phyloP scores from a whole-genome alignment of 768 basidiomycete species.

The Phylloporus sp. region DNA sequence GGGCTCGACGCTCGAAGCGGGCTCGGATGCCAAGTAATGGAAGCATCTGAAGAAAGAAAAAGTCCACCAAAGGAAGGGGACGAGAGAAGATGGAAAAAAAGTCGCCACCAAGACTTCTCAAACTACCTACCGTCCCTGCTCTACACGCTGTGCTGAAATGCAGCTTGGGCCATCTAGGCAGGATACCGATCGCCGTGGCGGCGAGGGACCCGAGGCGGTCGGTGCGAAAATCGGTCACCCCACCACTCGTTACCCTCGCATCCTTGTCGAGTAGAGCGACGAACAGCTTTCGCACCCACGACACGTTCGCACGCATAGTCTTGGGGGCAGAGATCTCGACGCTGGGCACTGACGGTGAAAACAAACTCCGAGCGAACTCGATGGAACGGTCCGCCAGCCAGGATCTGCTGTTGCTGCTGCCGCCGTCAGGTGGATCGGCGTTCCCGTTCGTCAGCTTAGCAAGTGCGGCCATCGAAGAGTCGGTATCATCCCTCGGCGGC shows the following conservation, averaged over 20 bases:
- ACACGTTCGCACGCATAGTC: not conserved
- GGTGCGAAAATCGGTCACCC: not conserved
- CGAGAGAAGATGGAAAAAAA: not conserved
- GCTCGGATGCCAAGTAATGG: not conserved
- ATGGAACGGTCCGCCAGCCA: too few species aligned
- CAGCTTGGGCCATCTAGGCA: not conserved
- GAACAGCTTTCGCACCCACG: conserved; percentile 1
- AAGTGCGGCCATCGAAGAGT: not conserved
- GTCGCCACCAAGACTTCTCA: not conserved
- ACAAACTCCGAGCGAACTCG: not conserved
- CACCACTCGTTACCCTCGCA: not conserved
- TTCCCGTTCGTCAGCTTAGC: not conserved
- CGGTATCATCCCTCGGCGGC: not conserved
- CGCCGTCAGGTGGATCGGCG: too few species aligned
- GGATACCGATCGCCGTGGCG: not conserved
- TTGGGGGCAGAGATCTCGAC: not conserved
- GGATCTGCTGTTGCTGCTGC: not conserved
- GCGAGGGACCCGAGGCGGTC: not conserved
- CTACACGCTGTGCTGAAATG: not conserved
- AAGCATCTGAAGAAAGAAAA: not conserved
- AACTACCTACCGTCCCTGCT: not conserved
- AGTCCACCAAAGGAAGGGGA: not conserved
- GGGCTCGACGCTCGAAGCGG: not conserved
- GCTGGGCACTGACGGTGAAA: not conserved
- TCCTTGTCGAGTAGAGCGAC: conserved; percentile 3